phyloP scores from a whole-genome alignment of 805 yeast genomes.

The Myxozyma mucilagina region DNA sequence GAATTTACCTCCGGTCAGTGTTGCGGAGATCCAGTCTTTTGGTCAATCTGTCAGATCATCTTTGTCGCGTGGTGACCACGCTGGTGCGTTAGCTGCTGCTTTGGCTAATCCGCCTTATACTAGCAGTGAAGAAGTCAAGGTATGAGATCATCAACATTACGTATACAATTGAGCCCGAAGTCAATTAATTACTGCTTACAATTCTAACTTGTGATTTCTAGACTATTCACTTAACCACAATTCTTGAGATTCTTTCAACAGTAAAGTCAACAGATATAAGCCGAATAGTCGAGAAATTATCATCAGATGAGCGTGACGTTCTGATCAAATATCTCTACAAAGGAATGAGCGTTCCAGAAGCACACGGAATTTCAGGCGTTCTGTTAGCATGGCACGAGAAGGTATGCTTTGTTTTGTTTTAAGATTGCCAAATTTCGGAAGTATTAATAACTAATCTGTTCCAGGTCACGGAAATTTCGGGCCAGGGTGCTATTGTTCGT shows the following conservation, averaged over 20 bases:
- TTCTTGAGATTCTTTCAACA: conserved; percentile 70
- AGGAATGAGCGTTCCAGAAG: conserved; percentile 69
- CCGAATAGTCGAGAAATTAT: conserved; percentile 57
- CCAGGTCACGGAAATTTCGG: conserved; percentile 68
- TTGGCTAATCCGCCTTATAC: conserved; percentile 83
- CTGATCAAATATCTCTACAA: conserved; percentile 82
- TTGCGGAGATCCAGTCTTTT: conserved; percentile 53
- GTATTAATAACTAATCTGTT: background rate
- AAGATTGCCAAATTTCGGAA: too few relatives aligned
- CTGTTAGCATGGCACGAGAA: conserved; percentile 91
- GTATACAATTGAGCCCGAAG: background rate
- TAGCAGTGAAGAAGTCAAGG: conserved; percentile 59
- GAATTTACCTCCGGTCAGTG: conserved; percentile 45
- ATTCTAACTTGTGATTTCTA: conserved; percentile 15
- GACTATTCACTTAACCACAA: conserved; percentile 51
- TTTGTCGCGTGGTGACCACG: conserved; percentile 70
- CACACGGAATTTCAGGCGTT: conserved; percentile 66
- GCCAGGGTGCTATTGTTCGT: conserved; percentile 86
- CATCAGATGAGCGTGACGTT: conserved; percentile 67
- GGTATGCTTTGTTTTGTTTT: conserved; percentile 21
- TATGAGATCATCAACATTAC: conserved; percentile 2
- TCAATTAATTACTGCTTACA: conserved; percentile 11
- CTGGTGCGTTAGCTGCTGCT: conserved; percentile 62
- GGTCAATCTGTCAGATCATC: conserved; percentile 50
- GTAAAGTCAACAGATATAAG: conserved; percentile 69